Evolutionary conservation across 1,284 basidiomycete species (phyloP), one percentile per base, ranked within the genome.

Genomic region (Ceratobasidium theobromae): DNA sequence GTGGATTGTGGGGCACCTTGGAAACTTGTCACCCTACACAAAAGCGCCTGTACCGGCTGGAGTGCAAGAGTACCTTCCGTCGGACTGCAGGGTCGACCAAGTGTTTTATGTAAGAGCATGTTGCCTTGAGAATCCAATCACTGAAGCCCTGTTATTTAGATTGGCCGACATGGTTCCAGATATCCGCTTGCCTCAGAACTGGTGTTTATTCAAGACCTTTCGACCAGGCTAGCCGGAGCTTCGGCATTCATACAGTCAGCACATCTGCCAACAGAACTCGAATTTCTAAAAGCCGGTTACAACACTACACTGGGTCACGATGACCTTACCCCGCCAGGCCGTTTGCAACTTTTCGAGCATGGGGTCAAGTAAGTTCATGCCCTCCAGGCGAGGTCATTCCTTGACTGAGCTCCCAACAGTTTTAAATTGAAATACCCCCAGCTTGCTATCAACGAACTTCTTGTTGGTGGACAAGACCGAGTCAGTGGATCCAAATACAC

Each of bases 401-500:
- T n/a, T n/a, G n/a, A n/a, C n/a, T 33, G 25, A 51, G 12, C 41
- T n/a, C 33, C 14, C 33, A 5, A 25, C 57, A 76, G 74, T n/a
- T 77, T 80, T 70, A 72, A 73, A 40, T 68, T 80, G 18, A 74
- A 74, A 40, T 80, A 80, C 68, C 78, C 78, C 6, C 60, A 75
- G 32, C 72, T 79, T 43, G 70, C 70, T 48, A 79, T 77, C 18
- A 74, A 77, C 14, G 68, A 70, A 2, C 72, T 82, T 32, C 69
- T 80, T 9, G 79, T 77, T n/a, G 80, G 78, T 16, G 67, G 74
- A n/a, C 77, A 80, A 66, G 79, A 80, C 67, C 75, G 80, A 54
- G 80, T 77, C 30, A 23, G 69, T 68, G 28, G 48, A 6, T 6
- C 27, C 8, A 28, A 14, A 51, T 18, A 4, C 27, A 25, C 38